A percentile compares a stretch with the other conserved stretches of the same genome.
Evolutionary conservation across 371 early-diverging fungal species (phyloP).

Genomic region (Mortierella polycephala): DNA sequence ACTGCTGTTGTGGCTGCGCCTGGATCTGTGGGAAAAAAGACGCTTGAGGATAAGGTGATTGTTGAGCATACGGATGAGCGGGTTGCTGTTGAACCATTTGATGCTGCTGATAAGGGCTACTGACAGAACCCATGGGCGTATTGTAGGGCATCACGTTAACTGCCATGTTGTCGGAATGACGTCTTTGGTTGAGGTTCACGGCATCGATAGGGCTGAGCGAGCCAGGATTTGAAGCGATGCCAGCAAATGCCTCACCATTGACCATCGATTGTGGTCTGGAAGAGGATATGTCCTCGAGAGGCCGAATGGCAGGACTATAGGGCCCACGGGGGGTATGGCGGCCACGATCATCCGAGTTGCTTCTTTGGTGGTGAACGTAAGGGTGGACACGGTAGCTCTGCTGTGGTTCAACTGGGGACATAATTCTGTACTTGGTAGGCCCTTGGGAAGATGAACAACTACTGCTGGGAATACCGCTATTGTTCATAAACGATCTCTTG

Average conservation of each 20-base stretch:
- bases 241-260: slow-evolving; percentile 11
- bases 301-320: not conserved
- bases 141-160: not conserved
- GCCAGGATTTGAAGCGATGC: slow-evolving; percentile 2
- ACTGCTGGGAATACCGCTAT: slow-evolving; percentile 2
- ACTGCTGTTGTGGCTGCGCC: slow-evolving; percentile 11
- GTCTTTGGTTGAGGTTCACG: slow-evolving; percentile 15
- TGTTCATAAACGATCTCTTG: slow-evolving; percentile 15
- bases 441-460: slow-evolving; percentile 23
- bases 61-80: slow-evolving; percentile 34
- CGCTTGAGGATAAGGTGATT: slow-evolving; percentile 46
- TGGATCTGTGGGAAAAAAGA: slow-evolving; percentile 24
- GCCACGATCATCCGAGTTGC: slow-evolving; percentile 32
- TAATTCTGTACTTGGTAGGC: slow-evolving; percentile 19
- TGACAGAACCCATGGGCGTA: slow-evolving; percentile 9
- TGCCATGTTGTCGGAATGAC: slow-evolving; percentile 16
- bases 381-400: slow-evolving; percentile 25
- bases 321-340: slow-evolving; percentile 3
- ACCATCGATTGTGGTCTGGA: slow-evolving; percentile 2
- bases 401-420: slow-evolving; percentile 23
- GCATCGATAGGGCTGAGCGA: slow-evolving; percentile 17
- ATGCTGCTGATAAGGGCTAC: slow-evolving; percentile 27
- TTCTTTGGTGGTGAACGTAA: slow-evolving; percentile 26
- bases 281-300: not conserved
- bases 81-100: slow-evolving; percentile 11